phyloP scores from a whole-genome alignment of 2,329 filamentous ascomycete genomes.

The Aspergillus melleus region DNA sequence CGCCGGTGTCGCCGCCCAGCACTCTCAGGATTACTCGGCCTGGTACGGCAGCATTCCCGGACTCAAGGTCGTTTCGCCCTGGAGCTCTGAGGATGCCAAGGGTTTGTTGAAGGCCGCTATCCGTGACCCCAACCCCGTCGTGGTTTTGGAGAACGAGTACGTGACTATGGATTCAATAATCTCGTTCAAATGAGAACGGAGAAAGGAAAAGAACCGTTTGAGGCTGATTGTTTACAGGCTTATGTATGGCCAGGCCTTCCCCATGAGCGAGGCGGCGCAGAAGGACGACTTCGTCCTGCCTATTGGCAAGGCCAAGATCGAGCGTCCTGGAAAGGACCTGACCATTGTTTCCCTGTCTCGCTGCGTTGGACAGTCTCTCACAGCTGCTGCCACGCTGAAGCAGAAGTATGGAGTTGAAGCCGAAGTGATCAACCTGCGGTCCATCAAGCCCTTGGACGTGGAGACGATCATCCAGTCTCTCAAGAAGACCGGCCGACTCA shows the following conservation, averaged over 20 bases:
- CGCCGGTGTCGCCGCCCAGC: slow-evolving; percentile 90
- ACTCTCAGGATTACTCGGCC: slow-evolving; percentile 97
- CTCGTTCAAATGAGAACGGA: not conserved
- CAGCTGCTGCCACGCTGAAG: slow-evolving; percentile 87
- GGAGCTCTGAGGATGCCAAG: slow-evolving; percentile 97
- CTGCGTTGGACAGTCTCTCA: slow-evolving; percentile 87
- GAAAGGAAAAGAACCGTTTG: slow-evolving; percentile 25
- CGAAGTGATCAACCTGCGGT: slow-evolving; percentile 97
- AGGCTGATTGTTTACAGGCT: slow-evolving; percentile 53
- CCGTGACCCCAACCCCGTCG: slow-evolving; percentile 94
- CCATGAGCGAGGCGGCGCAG: slow-evolving; percentile 95
- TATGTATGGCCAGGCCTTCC: slow-evolving; percentile 90
- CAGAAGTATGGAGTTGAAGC: slow-evolving; percentile 93
- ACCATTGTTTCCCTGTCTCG: slow-evolving; percentile 94
- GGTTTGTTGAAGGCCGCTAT: slow-evolving; percentile 97
- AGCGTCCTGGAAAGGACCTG: slow-evolving; percentile 91
- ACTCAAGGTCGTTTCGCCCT: slow-evolving; percentile 93
- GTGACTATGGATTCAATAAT: slow-evolving; percentile 13
- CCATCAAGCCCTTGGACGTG: slow-evolving; percentile 93
- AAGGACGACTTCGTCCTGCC: slow-evolving; percentile 95
- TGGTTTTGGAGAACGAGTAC: slow-evolving; percentile 81
- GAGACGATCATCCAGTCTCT: slow-evolving; percentile 94
- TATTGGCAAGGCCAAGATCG: slow-evolving; percentile 98
- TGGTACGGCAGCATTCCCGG: slow-evolving; percentile 99
- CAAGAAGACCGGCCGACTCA: slow-evolving; percentile 94